Percentiles rank a stretch among this genome's conserved stretches.
Conservation (phyloP, 2,329 filamentous ascomycete genomes). For the Bipolaris oryzae region DNA sequence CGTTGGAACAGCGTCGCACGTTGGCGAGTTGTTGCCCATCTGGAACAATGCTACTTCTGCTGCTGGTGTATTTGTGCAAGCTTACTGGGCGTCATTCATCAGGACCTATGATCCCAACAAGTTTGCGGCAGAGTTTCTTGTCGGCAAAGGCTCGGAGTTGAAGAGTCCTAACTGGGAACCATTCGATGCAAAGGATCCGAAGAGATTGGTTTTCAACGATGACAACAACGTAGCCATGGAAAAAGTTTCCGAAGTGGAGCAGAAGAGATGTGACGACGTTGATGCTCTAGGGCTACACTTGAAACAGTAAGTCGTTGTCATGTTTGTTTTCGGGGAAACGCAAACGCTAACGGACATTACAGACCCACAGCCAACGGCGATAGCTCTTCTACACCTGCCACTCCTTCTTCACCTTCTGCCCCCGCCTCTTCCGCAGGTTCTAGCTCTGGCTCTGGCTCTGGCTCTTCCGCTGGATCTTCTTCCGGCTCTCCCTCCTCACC, state of each 20-base stretch:
- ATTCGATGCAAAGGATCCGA: constrained; percentile 25
- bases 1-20: constrained; percentile 49
- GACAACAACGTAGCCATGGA: constrained; percentile 40
- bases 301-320: constrained; percentile 36
- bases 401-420: background rate
- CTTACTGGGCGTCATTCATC: constrained; percentile 56
- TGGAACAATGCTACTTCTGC: constrained; percentile 46
- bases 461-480: background rate
- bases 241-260: constrained; percentile 27
- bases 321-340: constrained; percentile 2
- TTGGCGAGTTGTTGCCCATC: constrained; percentile 48
- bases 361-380: background rate
- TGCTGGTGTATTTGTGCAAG: constrained; percentile 39
- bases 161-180: constrained; percentile 37
- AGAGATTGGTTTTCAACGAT: constrained; percentile 37
- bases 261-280: constrained; percentile 32
- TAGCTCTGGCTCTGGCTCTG: background rate
- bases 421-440: background rate
- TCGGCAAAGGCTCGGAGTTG: constrained; percentile 21
- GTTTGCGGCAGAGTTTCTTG: constrained; percentile 33
- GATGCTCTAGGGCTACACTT: constrained; percentile 35
- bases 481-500: background rate
- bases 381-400: background rate
- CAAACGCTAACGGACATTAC: constrained; percentile 17
- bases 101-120: constrained; percentile 49